Evolutionary conservation across 1,139 yeast genomes (phyloP), one percentile per base, ranked within the genome.

Genomic region (Taiozyma sp.): DNA sequence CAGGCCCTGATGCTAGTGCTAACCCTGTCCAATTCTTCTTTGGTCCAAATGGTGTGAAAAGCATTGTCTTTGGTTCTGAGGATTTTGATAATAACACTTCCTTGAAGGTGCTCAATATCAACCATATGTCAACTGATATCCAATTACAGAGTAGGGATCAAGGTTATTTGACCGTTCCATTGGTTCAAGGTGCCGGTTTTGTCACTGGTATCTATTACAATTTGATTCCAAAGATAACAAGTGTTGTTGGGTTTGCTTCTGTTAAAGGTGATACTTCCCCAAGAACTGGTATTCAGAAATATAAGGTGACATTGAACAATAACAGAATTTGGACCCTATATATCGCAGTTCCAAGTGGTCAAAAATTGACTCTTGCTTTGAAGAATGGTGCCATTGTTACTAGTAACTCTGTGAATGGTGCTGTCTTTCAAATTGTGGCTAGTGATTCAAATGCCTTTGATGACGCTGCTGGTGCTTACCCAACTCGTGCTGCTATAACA

Each of bases 131-230:
- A 8, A 59, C 65, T 3, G 65, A 66, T 45, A 54, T 61, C 24
- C 54, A 57, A 44, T 50, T 69, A 19, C 59, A 53, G 48, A 57
- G 62, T 34, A 49, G 51, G 12, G 57, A 50, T 10, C 51, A 56
- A 13, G 68, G 69, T 29, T 63, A 55, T 48, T 54, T 70, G 41
- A 50, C 54, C 19, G 58, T 64, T 9, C 78, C 83, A 13, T 57
- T 75, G 53, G 75, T 83, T 9, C 83, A 79, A 63, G 95, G 95
- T 16, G 84, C 84, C 87, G 92, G 92, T 0, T 80, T 84, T 54
- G 69, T 83, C 14, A 80, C 89, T 6, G 84, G 87, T 2, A 71
- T 83, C 4, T 86, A 85, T 56, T 69, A 73, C 40, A 75, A 75
- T 54, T 68, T 84, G 40, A 72, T 72, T 8, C 86, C 91, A 1